Evolutionary conservation across 2,329 filamentous ascomycete species (phyloP), one percentile per base, ranked within the genome.

Genomic region (Rutstroemia sp.): DNA sequence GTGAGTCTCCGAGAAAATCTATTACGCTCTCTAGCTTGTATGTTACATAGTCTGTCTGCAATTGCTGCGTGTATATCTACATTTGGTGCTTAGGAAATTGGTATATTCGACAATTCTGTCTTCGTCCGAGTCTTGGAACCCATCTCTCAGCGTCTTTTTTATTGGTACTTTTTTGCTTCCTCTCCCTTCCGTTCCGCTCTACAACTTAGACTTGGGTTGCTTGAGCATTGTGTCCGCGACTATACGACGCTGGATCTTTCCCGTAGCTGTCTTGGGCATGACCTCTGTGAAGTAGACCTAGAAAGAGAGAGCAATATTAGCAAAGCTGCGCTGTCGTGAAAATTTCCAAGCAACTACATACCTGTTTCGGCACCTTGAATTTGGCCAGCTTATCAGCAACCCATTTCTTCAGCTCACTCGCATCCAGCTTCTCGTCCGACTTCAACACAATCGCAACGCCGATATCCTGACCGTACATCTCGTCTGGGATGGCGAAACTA

Each of bases 191-290:
- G 12, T 34, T 14, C 27, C 27, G 5, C 25, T 25, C 38, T 67
- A 83, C 63, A 83, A 69, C 72, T 81, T 82, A 14, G 78, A 73
- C 55, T 72, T 71, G 57, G 84, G 83, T 70, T 85, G 80, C 76
- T 88, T 88, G 71, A 86, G 76, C 88, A 95, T 92, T 30, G 82
- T 82, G 71, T 92, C 88, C 14, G 89, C 89, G n/a, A 95, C 89
- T 66, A 92, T 89, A 60, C 88, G 81, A 59, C 89, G 77, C 73
- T 95, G 89, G 58, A 95, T 87, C 77, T 95, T 95, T 56, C 89
- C 89, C 5, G 89, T 95, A n/a, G 89, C 89, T 4, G 90, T 92
- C 79, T 95, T 95, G 60, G 89, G 89, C 83, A 95, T 95, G 62
- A 86, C 75, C 57, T 89, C 80, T 38, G 89, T 89, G 65, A 94